Percentiles rank a stretch among this genome's conserved stretches.
These are phyloP conservation scores for Lachnellula arida DNA, from an alignment of 2,329 filamentous ascomycete species.

Conservation along the genomic window DNA sequence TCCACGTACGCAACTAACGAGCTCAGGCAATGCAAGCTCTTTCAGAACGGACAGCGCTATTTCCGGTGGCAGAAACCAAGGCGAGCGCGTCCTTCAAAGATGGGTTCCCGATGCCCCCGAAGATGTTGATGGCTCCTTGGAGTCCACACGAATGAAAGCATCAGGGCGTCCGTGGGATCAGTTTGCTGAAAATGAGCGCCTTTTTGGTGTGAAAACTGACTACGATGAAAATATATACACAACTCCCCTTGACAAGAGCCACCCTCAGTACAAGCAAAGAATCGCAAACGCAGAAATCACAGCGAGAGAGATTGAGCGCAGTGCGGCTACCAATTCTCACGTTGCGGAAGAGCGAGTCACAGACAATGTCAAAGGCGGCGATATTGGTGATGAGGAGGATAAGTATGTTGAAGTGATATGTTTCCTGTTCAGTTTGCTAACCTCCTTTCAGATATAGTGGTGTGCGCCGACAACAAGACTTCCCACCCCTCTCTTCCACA, in stretches of 20 bases:
- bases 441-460: slow-evolving; percentile 69
- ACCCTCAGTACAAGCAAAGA: slow-evolving; percentile 76
- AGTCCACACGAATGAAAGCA: slow-evolving; percentile 35
- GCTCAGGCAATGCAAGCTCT: slow-evolving; percentile 56
- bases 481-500: slow-evolving; percentile 54
- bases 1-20: slow-evolving; percentile 14
- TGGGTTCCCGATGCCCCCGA: slow-evolving; percentile 70
- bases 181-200: slow-evolving; percentile 81
- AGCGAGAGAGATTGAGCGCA: slow-evolving; percentile 84
- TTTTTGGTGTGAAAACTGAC: slow-evolving; percentile 82
- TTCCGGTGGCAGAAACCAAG: slow-evolving; percentile 63
- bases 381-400: slow-evolving; percentile 82
- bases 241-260: slow-evolving; percentile 77
- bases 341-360: slow-evolving; percentile 83
- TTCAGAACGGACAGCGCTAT: slow-evolving; percentile 91
- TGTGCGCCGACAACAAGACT: slow-evolving; percentile 71
- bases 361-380: slow-evolving; percentile 59
- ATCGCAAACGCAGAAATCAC: slow-evolving; percentile 76
- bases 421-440: slow-evolving; percentile 12
- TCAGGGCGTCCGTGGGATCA: slow-evolving; percentile 69
- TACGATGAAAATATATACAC: slow-evolving; percentile 97
- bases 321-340: slow-evolving; percentile 69
- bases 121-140: slow-evolving; percentile 65
- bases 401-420: slow-evolving; percentile 54
- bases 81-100: slow-evolving; percentile 71